These are phyloP conservation scores for Multifurca ochricompacta DNA, from an alignment of 768 basidiomycete species.

Conservation along the genomic window DNA sequence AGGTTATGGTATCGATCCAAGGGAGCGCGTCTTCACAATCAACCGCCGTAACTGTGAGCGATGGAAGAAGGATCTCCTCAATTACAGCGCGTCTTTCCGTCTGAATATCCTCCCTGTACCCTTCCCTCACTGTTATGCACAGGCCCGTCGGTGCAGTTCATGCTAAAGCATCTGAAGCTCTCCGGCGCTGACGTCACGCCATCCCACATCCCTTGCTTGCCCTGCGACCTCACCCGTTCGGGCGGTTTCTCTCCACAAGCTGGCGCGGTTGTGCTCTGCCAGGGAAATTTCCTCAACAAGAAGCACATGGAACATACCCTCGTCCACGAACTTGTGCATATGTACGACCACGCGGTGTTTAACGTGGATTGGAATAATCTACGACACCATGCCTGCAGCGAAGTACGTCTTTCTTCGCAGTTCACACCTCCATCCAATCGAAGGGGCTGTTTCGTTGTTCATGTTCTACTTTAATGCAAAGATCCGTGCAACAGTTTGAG, in stretches of 20 bases:
- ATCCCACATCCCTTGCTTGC: constrained; percentile 42
- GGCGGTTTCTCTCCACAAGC: no score
- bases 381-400: constrained; percentile 93
- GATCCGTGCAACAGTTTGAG: constrained; percentile 96
- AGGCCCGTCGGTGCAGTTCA: constrained; percentile 51
- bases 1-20: no score
- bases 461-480: constrained; percentile 28
- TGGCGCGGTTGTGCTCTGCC: constrained; percentile 50
- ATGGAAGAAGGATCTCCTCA: constrained; percentile 43
- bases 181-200: constrained; percentile 65
- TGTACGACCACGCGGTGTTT: constrained; percentile 94
- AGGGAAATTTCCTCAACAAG: constrained; percentile 73
- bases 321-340: constrained; percentile 88
- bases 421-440: no score
- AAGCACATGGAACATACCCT: constrained; percentile 91
- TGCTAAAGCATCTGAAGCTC: constrained; percentile 82
- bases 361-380: constrained; percentile 88
- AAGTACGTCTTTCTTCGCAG: constrained; percentile 70
- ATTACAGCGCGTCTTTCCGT: constrained; percentile 34
- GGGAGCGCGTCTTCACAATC: no score
- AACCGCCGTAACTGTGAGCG: constrained; percentile 27
- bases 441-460: no score
- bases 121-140: neutral
- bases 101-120: neutral
- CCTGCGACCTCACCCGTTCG: no score